Evolutionary conservation across 2,329 filamentous ascomycete species (phyloP), one percentile per base, ranked within the genome.

Genomic region (Penicillium sp.): DNA sequence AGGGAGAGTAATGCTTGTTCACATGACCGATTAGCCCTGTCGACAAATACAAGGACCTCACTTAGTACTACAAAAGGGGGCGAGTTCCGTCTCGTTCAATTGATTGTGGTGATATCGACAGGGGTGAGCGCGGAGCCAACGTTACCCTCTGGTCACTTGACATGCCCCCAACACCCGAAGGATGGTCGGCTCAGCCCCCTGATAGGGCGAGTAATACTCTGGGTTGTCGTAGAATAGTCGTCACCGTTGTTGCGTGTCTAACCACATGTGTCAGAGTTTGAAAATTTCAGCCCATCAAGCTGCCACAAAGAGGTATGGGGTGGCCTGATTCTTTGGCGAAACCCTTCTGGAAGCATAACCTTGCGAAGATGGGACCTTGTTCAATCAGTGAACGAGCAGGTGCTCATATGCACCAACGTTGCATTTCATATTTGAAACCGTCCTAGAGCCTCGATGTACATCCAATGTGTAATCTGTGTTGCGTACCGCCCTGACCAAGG

Each of bases 1-100:
- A 28, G 2, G 28, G 22, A 2, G 25, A 46, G 4, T 6, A 19
- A 19, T 22, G n/a, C 40, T 43, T 5, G 19, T 28, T 46, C 53
- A 55, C 42, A 48, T 55, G 53, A 42, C 35, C 25, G 45, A 51
- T n/a, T 19, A 14, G 28, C 11, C n/a, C 46, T 51, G 46, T 51
- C 16, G 28, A 33, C 46, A 3, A 7, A 33, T 19, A 25, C 43
- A 46, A 46, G 25, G 25, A 46, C 28, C n/a, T 5, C 46, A 11
- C 46, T 22, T 22, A 22, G 19, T 22, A 22, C 19, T 22, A 48
- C 2, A 19, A 33, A 51, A 22, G 30, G n/a, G 26, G 46, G 10
- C 46, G 33, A 19, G 26, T 33, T 48, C 11, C 19, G 22, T 6
- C 43, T 19, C 6, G 40, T 42, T 16, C 19, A 22, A 22, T 42